Evolutionary conservation across 495 filamentous ascomycete species (phyloP), one percentile per base, ranked within the genome.

Genomic region (Penicillium antarcticum): DNA sequence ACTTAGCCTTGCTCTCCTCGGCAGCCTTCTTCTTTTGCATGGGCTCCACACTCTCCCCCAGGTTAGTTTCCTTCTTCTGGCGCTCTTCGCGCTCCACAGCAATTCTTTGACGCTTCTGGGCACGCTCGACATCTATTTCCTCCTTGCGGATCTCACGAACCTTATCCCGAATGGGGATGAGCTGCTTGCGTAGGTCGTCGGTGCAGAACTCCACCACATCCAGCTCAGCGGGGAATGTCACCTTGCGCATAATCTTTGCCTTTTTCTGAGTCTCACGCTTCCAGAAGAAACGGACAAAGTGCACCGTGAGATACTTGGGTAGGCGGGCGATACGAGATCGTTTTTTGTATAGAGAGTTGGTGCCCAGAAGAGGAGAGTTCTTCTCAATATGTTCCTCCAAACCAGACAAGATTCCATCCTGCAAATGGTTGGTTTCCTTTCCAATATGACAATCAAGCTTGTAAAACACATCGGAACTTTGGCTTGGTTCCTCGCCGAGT

Each of bases 211-310:
- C 94, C 9, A 95, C 87, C 4, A 86, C 85, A 66, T 98, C 94
- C 19, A 98, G 75, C 69, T 98, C 95, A 40, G 85, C 82, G 14
- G 92, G 92, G 68, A 98, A 98, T 0, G 89, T 91, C 38, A 98
- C 94, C 69, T 97, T 98, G 58, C 91, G 87, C 91, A 98, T 91
- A 62, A 98, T 98, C 81, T 98, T 98, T 47, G 92, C 90, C 75
- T 98, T 98, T 79, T 97, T 97, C 65, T 92, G 84, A 7, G 87
- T 88, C 50, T 92, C 88, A 16, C 86, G 80, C 66, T 95, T 92
- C 95, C 95, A 98, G 76, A 89, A 96, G 74, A 98, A 98, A 52
- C 94, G 91, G 52, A 98, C 88, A 64, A 98, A 96, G 65, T 98
- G 94, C 5, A 97, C 91, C 12, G 94, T 92, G 24, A 98, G 78